phyloP scores from a whole-genome alignment of 768 basidiomycete species.

The Leccinum aurantiacum region DNA sequence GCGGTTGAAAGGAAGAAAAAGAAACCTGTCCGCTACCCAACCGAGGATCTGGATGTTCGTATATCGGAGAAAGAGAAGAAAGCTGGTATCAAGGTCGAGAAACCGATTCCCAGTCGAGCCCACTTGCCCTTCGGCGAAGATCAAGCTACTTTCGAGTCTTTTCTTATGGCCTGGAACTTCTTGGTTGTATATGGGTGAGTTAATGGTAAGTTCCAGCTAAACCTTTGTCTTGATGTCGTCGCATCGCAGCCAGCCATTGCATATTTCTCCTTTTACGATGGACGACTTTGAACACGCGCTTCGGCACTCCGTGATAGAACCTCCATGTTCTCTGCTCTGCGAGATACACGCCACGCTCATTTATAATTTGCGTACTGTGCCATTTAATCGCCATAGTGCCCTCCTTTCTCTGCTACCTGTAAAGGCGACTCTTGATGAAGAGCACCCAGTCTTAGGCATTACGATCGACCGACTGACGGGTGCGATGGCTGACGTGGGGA shows the following conservation, averaged over 20 bases:
- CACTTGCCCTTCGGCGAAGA: constrained; percentile 69
- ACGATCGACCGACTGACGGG: constrained; percentile 60
- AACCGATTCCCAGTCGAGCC: constrained; percentile 62
- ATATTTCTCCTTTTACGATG: constrained; percentile 83
- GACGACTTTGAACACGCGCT: constrained; percentile 92
- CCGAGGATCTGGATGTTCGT: constrained; percentile 85
- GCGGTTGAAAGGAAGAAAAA: constrained; percentile 84
- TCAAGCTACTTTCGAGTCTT: constrained; percentile 71
- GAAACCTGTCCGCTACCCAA: constrained; percentile 88
- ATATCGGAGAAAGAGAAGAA: constrained; percentile 82
- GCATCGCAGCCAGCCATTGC: constrained; percentile 71
- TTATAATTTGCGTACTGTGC: constrained; percentile 83
- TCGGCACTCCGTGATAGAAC: constrained; percentile 68
- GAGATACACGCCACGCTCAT: constrained; percentile 90
- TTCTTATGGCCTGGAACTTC: constrained; percentile 94
- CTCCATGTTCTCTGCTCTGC: constrained; percentile 72
- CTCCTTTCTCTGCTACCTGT: constrained; percentile 58
- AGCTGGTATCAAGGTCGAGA: constrained; percentile 64
- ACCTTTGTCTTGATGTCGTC: constrained; percentile 8
- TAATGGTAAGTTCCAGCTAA: not conserved
- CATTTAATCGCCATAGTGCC: constrained; percentile 74
- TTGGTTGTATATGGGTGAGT: constrained; percentile 89
- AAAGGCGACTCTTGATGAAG: constrained; percentile 42
- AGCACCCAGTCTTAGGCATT: constrained; percentile 52
- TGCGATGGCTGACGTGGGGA: constrained; percentile 78